A percentile compares a stretch with the other conserved stretches of the same genome.
phyloP scores from a whole-genome alignment of 2,329 filamentous ascomycete genomes.

The Colletotrichum horii region DNA sequence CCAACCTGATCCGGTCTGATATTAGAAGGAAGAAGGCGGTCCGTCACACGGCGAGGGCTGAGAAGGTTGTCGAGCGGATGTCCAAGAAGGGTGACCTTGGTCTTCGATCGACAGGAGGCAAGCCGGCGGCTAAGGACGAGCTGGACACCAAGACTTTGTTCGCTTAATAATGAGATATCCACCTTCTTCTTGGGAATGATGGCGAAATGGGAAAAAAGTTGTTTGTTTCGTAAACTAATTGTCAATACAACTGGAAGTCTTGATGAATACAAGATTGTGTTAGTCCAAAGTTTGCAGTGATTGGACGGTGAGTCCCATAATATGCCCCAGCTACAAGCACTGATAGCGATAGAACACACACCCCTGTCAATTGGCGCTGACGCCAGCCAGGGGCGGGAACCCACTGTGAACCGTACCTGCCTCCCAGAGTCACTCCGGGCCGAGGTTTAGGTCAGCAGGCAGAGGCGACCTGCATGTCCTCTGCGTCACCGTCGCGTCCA shows the following conservation, averaged over 20 bases:
- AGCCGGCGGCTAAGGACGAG: slow-evolving; percentile 67
- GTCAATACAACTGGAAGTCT: neutral
- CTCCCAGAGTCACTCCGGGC: neutral
- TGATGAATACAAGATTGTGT: neutral
- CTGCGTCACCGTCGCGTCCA: slow-evolving; percentile 10
- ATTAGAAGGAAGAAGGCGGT: slow-evolving; percentile 77
- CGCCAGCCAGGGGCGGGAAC: neutral
- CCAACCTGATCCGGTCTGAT: slow-evolving; percentile 91
- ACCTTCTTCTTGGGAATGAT: neutral
- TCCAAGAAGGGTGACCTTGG: slow-evolving; percentile 80
- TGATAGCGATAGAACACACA: neutral
- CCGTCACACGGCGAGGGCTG: slow-evolving; percentile 77
- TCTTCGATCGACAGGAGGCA: slow-evolving; percentile 69
- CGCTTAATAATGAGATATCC: slow-evolving; percentile 51
- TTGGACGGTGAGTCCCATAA: neutral
- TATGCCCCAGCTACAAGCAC: neutral
- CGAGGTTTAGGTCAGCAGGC: slow-evolving; percentile 14
- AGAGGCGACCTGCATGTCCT: neutral
- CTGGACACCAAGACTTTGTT: slow-evolving; percentile 82
- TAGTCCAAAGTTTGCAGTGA: neutral
- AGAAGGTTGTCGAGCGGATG: slow-evolving; percentile 74
- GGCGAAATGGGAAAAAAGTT: neutral
- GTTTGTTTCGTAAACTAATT: neutral
- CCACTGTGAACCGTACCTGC: neutral
- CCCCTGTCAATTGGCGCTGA: neutral